Conservation (phyloP, 371 early-diverging fungal species). For the Basidiobolus meristosporus region DNA sequence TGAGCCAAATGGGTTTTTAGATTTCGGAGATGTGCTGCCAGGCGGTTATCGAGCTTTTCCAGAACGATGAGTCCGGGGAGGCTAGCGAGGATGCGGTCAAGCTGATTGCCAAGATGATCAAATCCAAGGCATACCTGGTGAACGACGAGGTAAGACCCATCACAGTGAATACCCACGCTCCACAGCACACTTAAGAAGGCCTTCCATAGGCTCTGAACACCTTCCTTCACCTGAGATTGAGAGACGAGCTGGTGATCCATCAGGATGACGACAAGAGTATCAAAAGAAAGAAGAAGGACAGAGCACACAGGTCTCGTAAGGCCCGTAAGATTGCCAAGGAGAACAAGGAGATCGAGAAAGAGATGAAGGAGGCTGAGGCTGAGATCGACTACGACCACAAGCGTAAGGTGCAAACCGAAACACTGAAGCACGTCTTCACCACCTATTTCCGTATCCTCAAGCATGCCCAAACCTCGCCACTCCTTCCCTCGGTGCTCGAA, state of each 20-base stretch:
- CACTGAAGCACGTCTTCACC: conserved; percentile 75
- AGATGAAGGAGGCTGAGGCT: conserved; percentile 71
- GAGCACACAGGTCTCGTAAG: conserved; percentile 46
- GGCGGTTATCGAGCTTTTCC: conserved; percentile 52
- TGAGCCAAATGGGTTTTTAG: neutral
- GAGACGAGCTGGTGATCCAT: conserved; percentile 43
- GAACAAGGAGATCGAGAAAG: conserved; percentile 49
- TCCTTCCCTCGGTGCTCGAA: conserved; percentile 73
- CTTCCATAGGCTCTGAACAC: conserved; percentile 41
- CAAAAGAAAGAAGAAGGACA: conserved; percentile 23
- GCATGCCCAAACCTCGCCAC: conserved; percentile 45
- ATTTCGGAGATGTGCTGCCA: conserved; percentile 44
- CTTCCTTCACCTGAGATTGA: conserved; percentile 58
- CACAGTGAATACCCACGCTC: too few species aligned
- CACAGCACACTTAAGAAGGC: too few species aligned
- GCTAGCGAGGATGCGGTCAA: conserved; percentile 68
- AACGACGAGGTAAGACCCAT: conserved; percentile 18
- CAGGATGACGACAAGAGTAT: conserved; percentile 14
- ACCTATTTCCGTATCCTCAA: conserved; percentile 88
- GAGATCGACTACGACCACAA: conserved; percentile 52
- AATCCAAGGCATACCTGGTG: conserved; percentile 55
- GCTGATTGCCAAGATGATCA: conserved; percentile 65
- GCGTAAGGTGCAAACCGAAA: conserved; percentile 64
- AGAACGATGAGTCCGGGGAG: conserved; percentile 69
- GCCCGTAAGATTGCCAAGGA: conserved; percentile 49